A percentile compares a stretch with the other conserved stretches of the same genome.
These are phyloP conservation scores for Metschnikowia corniflorae DNA, from an alignment of 805 yeast species.

Conservation along the genomic window DNA sequence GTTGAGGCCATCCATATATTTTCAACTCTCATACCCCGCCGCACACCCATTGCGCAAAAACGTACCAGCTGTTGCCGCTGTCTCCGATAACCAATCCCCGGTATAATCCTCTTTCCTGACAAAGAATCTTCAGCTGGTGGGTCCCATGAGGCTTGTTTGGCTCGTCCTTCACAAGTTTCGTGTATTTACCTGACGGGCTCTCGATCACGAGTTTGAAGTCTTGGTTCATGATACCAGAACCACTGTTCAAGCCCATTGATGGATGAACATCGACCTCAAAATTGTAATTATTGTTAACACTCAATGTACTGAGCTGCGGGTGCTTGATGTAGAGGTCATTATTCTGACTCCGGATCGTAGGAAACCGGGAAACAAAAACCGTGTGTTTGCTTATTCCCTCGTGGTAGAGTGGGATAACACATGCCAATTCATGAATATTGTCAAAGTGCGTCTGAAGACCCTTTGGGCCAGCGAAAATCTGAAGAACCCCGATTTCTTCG, in stretches of 20 bases:
- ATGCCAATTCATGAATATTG: slow-evolving; percentile 63
- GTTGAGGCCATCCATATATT: too few relatives aligned
- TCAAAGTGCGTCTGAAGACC: slow-evolving; percentile 56
- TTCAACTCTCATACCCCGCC: slow-evolving; percentile 8
- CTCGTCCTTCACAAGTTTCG: slow-evolving; percentile 52
- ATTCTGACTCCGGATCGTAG: slow-evolving; percentile 63
- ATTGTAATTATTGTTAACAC: slow-evolving; percentile 54
- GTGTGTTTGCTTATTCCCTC: slow-evolving; percentile 58
- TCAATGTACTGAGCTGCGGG: slow-evolving; percentile 72
- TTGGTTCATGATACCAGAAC: slow-evolving; percentile 31
- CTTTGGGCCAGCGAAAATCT: slow-evolving; percentile 67
- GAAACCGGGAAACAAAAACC: slow-evolving; percentile 68
- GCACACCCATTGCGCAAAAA: slow-evolving; percentile 89
- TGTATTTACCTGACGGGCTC: slow-evolving; percentile 80
- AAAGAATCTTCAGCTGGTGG: slow-evolving; percentile 58
- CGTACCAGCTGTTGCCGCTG: slow-evolving; percentile 76
- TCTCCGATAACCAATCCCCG: slow-evolving; percentile 78
- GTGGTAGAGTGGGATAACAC: slow-evolving; percentile 74
- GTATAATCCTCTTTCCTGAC: slow-evolving; percentile 78
- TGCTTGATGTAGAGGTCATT: slow-evolving; percentile 79
- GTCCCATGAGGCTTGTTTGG: slow-evolving; percentile 46
- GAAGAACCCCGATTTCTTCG: slow-evolving; percentile 66
- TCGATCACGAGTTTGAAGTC: slow-evolving; percentile 66
- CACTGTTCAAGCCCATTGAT: slow-evolving; percentile 43
- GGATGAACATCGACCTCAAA: slow-evolving; percentile 67